Conservation (phyloP, 2,329 filamentous ascomycete species). For the Cladosporium sp. region DNA sequence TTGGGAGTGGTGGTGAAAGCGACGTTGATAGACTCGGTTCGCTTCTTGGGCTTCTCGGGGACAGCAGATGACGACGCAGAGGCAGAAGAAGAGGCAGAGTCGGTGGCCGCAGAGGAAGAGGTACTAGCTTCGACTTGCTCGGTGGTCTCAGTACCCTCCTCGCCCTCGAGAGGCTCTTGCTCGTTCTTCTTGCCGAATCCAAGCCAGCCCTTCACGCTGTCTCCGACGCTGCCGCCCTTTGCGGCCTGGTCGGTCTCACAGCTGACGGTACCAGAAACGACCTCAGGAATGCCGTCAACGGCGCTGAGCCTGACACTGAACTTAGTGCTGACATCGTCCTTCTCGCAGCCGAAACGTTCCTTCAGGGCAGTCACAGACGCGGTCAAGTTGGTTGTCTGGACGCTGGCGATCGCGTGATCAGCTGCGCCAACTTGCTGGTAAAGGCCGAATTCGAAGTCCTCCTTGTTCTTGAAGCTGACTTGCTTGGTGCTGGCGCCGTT, state of each 20-base stretch:
- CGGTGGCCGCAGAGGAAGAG: slow-evolving; percentile 30
- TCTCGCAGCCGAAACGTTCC: slow-evolving; percentile 70
- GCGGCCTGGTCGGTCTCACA: slow-evolving; percentile 72
- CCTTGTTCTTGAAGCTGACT: slow-evolving; percentile 72
- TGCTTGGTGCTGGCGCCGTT: slow-evolving; percentile 62
- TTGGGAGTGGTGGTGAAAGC: slow-evolving; percentile 41
- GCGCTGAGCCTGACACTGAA: slow-evolving; percentile 68
- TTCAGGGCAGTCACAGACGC: slow-evolving; percentile 73
- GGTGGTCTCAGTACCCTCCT: slow-evolving; percentile 44
- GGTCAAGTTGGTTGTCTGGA: slow-evolving; percentile 82
- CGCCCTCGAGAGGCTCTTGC: slow-evolving; percentile 63
- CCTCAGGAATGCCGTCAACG: slow-evolving; percentile 73
- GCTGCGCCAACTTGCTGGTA: slow-evolving; percentile 62
- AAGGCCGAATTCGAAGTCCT: slow-evolving; percentile 76
- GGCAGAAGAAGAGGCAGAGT: slow-evolving; percentile 35
- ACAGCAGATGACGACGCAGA: slow-evolving; percentile 40
- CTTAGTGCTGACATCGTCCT: slow-evolving; percentile 73
- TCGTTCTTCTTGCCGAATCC: slow-evolving; percentile 91
- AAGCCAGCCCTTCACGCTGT: slow-evolving; percentile 93
- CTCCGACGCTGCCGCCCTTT: slow-evolving; percentile 76
- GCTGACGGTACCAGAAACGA: slow-evolving; percentile 70
- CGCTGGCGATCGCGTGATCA: slow-evolving; percentile 59
- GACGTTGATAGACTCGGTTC: slow-evolving; percentile 49
- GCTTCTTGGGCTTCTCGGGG: slow-evolving; percentile 45
- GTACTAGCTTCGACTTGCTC: slow-evolving; percentile 38